Evolutionary conservation across 1,284 basidiomycete species (phyloP), one percentile per base, ranked within the genome.

Genomic region (Agaricales sp.): DNA sequence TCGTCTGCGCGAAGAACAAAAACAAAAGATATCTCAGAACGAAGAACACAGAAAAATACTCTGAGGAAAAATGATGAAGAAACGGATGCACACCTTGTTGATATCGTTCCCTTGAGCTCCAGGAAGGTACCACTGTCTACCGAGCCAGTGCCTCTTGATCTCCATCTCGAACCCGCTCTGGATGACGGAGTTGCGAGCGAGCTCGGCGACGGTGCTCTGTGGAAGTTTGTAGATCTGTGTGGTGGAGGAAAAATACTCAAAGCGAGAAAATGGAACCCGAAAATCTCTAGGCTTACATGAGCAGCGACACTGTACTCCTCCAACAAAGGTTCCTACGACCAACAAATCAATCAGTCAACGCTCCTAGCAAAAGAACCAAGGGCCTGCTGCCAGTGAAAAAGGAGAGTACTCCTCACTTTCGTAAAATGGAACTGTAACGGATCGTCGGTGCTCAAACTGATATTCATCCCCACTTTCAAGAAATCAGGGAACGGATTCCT

Each of bases 81-180:
- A 38, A 47, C 43, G 30, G n/a, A n/a, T n/a, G 59, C 65, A 22
- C 38, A 86, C 89, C 78, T 92, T 94, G 66, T 93, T 77, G 52
- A 95, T 95, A 56, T 93, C 88, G 61, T 96, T 96, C 2, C 92
- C 92, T 6, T 80, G 80, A 2, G 86, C 80, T 22, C 92, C 92
- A 3, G 91, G 87, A 21, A 91, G 70, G 64, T 92, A 95, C 87
- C 92, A 98, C 53, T 87, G 70, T 54, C 86, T 75, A 0, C 93
- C 92, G 2, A 96, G 72, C 95, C 96, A 99, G 65, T 97, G 96
- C 13, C 92, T 82, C 69, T 99, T 99, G 60, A 98, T 68, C 65
- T 96, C 89, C 92, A 98, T 98, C 68, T 99, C 96, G 67, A 98
- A 99, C 1, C 96, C 96, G 55, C 89, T 93, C 64, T 99, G 96